Evolutionary conservation across 176 grass and related monocot species (phyloP), one percentile per base, ranked within the genome.

Genomic region (Ampelocalamus luodianensis): DNA sequence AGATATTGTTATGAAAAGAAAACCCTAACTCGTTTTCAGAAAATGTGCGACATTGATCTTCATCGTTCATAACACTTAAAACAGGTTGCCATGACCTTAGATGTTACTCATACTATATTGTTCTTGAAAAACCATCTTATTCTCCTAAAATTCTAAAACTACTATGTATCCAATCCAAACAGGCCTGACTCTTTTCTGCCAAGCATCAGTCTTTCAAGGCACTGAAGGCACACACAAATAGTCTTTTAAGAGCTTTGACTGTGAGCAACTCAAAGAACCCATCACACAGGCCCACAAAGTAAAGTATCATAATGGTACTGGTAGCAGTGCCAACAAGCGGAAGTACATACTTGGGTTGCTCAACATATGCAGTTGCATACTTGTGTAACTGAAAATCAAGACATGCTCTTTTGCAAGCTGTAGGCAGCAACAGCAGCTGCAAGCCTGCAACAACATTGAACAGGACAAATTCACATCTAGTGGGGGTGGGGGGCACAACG

Each of bases 271-370:
- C 22, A 72, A 10, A 72, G 69, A 44, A 16, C 69, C n/a, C 42
- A 72, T 72, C 43, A 72, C n/a, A 23, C n/a, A 14, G 69, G 69
- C 69, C 26, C 48, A 74, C 26, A 74, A 46, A 72, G 26, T 34
- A 74, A 54, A 50, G 14, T 9, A 34, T 32, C 46, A 48, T 8
- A 45, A 48, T 48, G 20, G n/a, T 72, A 26, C 10, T 16, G n/a
- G 4, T 48, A 74, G 23, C 15, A 72, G 22, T 42, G 17, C n/a
- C 42, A 72, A 72, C 26, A 40, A 69, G 11, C 13, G 5, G 10
- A 72, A 48, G 44, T 8, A 46, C 67, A 70, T 23, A 44, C 54
- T 36, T 68, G 16, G 38, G 17, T 69, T 69, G 38, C 20, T 44
- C 37, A 71, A 71, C 20, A 48, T 48, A 24, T 26, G 43, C 22